Evolutionary conservation across 2,329 filamentous ascomycete species (phyloP), one percentile per base, ranked within the genome.

Genomic region (Trichoderma atrobrunneum): DNA sequence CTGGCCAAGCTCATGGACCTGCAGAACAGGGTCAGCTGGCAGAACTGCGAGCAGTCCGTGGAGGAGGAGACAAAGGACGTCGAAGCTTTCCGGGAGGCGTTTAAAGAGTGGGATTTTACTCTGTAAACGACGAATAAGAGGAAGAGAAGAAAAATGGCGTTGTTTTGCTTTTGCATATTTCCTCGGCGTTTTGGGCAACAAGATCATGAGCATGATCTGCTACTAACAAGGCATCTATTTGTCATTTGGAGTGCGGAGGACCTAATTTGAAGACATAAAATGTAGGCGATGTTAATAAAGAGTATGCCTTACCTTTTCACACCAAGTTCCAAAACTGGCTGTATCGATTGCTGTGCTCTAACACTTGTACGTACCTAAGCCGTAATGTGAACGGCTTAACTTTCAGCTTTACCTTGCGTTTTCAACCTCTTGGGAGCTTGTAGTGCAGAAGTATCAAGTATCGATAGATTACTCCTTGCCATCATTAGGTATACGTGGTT

Each of bases 91-190:
- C 94, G 95, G 77, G 86, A 88, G 76, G 91, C 91, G 1, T 99
- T 97, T 79, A 91, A 93, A 81, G 85, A 89, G 36, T 98, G 93
- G 87, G 95, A 99, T 81, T 98, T 98, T 80, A 92, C 93, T 16
- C 73, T 84, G 61, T 65, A 77, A 54, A 64, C 76, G 10, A 16
- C 1, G 74, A 73, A 32, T 59, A 72, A 28, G 70, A 18, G 12
- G 12, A 28, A 6, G 2, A 1, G 1, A 3, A 14, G 12, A 67
- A 57, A 51, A 57, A 24, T 3, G 8, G 16, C 48, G 48, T 32
- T 8, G 54, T 10, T 26, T 32, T 54, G 24, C 64, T 54, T 62
- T 24, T 63, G n/a, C 43, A 56, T 59, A 64, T 5, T 34, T 24
- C 30, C 16, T 34, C n/a, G 56, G 70, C 63, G 62, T 72, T 68